Base-by-base conservation (phyloP, 2,329 filamentous ascomycete species). In the Plectosphaerella cucumerina region DNA sequence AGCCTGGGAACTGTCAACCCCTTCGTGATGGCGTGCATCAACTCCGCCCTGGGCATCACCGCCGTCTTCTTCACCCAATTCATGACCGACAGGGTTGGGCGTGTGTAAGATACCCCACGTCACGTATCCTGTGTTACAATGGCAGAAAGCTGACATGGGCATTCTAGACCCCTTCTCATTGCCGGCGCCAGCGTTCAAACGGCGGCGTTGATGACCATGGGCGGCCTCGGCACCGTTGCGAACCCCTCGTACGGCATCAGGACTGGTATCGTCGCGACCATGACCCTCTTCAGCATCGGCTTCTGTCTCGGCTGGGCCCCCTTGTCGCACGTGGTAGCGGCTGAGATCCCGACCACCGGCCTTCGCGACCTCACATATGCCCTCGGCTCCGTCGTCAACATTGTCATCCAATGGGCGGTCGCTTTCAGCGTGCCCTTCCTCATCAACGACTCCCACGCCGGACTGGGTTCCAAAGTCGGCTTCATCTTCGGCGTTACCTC, bases 371-470 rank as follows among this genome's bases (percentile, higher is more conserved):
- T 64, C 39, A 64, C 65, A 12, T 59, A 60, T 15, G 60, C 62
- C 11, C 57, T 61, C 1, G 66, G 58, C 2, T 62, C 60, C 2
- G 50, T 63, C 3, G 52, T 65, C 48, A 68, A 65, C 48, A 57
- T 70, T 33, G 50, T 60, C 18, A 61, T 61, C 46, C 62, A 69
- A 15, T 64, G 60, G 51, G 56, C 62, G 6, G 61, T 70, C 4
- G 64, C 63, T 3, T 71, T 72, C 44, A 60, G 59, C 10, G 60
- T 70, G 12, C 70, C 69, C 0, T 72, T 72, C 51, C 62, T 71
- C 17, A 58, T 69, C 8, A 62, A 70, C 50, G 57, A 58, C 14
- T 63, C 62, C 10, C 67, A 68, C 23, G 67, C 66, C 3, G 58
- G 59, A 23, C 61, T 72, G 9, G 62, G 64, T 1, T 58, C 63